Conservation (phyloP, 2,329 filamentous ascomycete genomes). For the Sporothrix humicola region DNA sequence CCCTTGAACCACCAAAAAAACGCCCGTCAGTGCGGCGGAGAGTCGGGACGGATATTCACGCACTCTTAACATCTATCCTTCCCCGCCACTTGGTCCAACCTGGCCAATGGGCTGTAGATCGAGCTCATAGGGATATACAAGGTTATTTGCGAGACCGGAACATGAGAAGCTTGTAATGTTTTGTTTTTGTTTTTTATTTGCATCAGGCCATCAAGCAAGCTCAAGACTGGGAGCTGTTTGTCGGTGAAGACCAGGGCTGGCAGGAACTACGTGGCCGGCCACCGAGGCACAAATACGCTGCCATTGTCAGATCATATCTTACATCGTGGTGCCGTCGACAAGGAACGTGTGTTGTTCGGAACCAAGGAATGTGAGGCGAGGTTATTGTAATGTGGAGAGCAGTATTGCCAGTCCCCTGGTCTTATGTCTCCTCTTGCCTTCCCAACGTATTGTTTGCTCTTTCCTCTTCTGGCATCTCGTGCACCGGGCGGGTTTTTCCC, state of each 20-base stretch:
- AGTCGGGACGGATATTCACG: constrained; percentile 7
- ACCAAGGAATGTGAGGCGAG: not conserved
- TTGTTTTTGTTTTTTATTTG: not conserved
- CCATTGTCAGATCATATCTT: not conserved
- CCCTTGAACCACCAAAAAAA: constrained; percentile 3
- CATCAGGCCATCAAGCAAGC: not conserved
- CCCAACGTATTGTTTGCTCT: not conserved
- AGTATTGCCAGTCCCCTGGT: not conserved
- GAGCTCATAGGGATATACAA: too few relatives aligned
- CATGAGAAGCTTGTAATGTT: not conserved
- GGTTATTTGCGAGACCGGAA: too few relatives aligned
- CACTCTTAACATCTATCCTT: not conserved
- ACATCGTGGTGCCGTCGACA: not conserved
- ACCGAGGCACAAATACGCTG: not conserved
- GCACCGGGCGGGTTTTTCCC: not conserved
- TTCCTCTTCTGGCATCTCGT: not conserved
- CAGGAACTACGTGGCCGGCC: constrained; percentile 5
- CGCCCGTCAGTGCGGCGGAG: not conserved
- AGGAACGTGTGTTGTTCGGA: not conserved
- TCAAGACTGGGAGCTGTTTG: not conserved
- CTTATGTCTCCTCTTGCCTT: constrained; percentile 3
- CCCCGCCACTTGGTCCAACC: not conserved
- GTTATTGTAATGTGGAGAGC: constrained; percentile 4
- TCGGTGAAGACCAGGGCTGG: not conserved
- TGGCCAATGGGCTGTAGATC: not conserved